Evolutionary conservation across 2,329 filamentous ascomycete species (phyloP).

Genomic region (Exophiala calicioides): DNA sequence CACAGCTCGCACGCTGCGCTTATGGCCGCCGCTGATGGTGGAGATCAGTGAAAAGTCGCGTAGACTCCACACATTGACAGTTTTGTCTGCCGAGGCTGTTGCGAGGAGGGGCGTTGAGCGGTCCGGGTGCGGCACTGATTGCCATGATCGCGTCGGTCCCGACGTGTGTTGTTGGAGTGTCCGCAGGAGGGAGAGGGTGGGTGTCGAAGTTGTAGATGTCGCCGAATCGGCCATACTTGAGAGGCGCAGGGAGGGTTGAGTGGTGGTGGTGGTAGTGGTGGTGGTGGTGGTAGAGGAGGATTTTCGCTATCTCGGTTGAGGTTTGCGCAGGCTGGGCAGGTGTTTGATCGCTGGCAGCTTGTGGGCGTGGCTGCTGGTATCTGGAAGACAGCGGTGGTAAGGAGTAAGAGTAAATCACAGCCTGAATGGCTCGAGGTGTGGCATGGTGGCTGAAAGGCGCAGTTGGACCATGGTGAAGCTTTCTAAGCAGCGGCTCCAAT

Average conservation of each 20-base stretch:
- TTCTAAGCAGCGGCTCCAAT: too few species aligned
- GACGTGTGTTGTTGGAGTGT: constrained; percentile 29
- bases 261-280: too few species aligned
- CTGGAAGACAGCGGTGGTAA: too few species aligned
- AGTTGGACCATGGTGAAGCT: too few species aligned
- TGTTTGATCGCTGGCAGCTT: too few species aligned
- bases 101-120: constrained; percentile 84
- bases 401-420: too few species aligned
- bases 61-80: constrained; percentile 86
- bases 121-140: constrained; percentile 68
- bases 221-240: constrained; percentile 8
- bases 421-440: too few species aligned
- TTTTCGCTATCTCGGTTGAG: too few species aligned
- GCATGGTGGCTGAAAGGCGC: too few species aligned
- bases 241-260: constrained; percentile 1
- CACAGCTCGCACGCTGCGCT: constrained; percentile 79
- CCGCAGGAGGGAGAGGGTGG: constrained; percentile 17
- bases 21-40: constrained; percentile 81
- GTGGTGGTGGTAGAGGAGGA: too few species aligned
- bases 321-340: too few species aligned
- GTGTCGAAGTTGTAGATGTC: constrained; percentile 5
- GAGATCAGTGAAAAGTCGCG: constrained; percentile 76
- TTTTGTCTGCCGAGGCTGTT: constrained; percentile 82
- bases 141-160: constrained; percentile 68
- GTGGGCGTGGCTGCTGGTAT: too few species aligned